Evolutionary conservation across 2,329 filamentous ascomycete genomes (phyloP), one percentile per base, ranked within the genome.

Genomic region (Huntiella decipiens): DNA sequence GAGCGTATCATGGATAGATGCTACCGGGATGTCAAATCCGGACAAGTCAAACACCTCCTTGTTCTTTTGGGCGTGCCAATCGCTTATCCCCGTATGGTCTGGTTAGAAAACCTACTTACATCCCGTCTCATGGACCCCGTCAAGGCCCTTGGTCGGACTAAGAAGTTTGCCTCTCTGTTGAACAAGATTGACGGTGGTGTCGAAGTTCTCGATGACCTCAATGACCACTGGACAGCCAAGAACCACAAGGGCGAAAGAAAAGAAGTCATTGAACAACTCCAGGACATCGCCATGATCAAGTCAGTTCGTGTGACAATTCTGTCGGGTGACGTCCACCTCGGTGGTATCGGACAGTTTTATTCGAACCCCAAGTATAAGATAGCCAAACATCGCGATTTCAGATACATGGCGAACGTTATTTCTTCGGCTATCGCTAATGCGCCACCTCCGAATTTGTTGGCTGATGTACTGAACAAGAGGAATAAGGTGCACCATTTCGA

Each of bases 151-250:
- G 83, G 86, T 35, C 81, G 84, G 55, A 73, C 80, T 33, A 87
- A 88, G 1, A 61, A 92, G 53, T 69, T 96, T 44, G 83, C 85
- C 3, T 73, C 73, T 50, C 75, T 92, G 38, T 67, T 93, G 35
- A 94, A 94, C 63, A 82, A 82, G 53, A 87, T 94, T 54, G 87
- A 95, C 56, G 86, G 85, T 16, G 85, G 85, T 13, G 82, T 91
- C 4, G 91, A 96, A 60, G 82, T 96, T 11, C 66, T 93, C 22
- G 87, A 94, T 57, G 86, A 93, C 55, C 65, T 94, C 7, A 88
- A 95, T 57, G 91, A 96, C 60, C 88, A 98, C 58, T 98, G 91
- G 91, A 95, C 88, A 1, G 84, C 88, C 34, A 93, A 85, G 58
- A 83, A 86, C 57, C 87, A 96, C 65, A 98, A 96, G 59, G 70